Base-by-base conservation (phyloP, 352 stramenopile species). In the Thalassiosira exigua region DNA sequence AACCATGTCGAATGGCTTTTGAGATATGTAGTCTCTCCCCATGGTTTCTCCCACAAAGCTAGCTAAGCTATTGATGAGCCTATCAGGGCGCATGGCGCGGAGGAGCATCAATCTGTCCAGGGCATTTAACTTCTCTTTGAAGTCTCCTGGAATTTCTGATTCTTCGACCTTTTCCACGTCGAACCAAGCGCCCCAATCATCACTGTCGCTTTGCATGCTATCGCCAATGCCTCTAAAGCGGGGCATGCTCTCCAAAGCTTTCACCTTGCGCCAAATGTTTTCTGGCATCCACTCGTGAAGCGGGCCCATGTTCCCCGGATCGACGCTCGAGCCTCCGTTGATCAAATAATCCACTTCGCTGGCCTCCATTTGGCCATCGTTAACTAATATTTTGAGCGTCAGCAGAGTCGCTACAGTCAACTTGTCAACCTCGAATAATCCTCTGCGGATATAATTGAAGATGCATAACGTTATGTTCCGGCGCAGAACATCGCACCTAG, bases 141-240 rank as follows among this genome's bases (percentile, higher is more conserved):
- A 98, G 72, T 98, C 96, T 9, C 98, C 96, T 0, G 97, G 97
- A 1, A 98, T 88, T 66, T 97, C 97, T 24, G 95, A 92, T 17
- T 93, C 86, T 85, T 99, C 97, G 1, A 95, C 95, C 61, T 98
- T 95, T 82, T 98, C 95, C 0, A 95, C 89, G 33, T 97, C 95
- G 84, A 98, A 99, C 96, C 96, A 99, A 75, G 95, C 94, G 27
- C 91, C 79, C 96, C 97, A 99, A 33, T 98, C 96, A 69, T 99
- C 97, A 0, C 95, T 96, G 54, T 98, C 96, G 53, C 95, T 97
- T 76, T 99, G 97, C 79, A 99, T 97, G 21, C 90, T 93, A 83
- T 98, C 96, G 4, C 96, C 96, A 5, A 99, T 79, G 39, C 94
- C 95, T 51, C 95, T 82, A 69, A 98, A 98, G 22, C 85, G 88